A percentile compares a stretch with the other conserved stretches of the same genome.
phyloP scores from a whole-genome alignment of 495 filamentous ascomycete genomes.

The Hypomontagnella submonticulosa region DNA sequence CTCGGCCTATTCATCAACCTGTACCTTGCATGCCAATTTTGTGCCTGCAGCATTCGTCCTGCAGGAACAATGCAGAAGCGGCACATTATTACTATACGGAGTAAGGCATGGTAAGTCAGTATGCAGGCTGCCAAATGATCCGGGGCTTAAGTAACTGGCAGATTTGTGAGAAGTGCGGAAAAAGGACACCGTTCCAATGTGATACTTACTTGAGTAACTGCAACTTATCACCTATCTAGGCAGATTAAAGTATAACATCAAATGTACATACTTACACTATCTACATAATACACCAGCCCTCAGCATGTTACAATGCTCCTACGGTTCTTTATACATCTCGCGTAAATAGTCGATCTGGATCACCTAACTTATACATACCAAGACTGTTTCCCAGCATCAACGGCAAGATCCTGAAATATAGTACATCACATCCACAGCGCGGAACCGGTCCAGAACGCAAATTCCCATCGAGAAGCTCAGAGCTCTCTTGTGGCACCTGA shows the following conservation, averaged over 20 bases:
- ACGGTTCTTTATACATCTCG: conserved; percentile 9
- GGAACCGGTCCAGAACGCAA: conserved; percentile 38
- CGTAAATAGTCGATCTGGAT: conserved; percentile 5
- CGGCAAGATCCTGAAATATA: too few species aligned
- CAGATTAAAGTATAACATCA: conserved; percentile 1
- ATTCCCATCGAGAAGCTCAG: conserved; percentile 29
- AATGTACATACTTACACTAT: not conserved
- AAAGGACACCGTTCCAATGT: conserved; percentile 20
- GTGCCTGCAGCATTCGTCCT: conserved; percentile 50
- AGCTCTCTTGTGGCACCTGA: conserved; percentile 39
- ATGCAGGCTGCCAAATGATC: conserved; percentile 40
- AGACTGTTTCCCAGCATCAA: conserved; percentile 1
- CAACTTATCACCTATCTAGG: too few species aligned
- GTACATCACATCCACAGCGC: conserved; percentile 26
- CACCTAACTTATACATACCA: not conserved
- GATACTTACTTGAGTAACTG: too few species aligned
- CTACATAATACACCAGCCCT: not conserved
- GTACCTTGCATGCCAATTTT: conserved; percentile 51
- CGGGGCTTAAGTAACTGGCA: conserved; percentile 35
- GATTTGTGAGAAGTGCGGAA: conserved; percentile 17
- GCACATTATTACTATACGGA: conserved; percentile 42
- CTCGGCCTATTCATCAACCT: conserved; percentile 44
- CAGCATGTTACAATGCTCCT: not conserved
- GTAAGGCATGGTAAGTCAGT: conserved; percentile 39
- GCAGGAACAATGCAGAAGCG: conserved; percentile 48